Base-by-base conservation (phyloP, 305 asterid species). In the Ruellia speciosa region DNA sequence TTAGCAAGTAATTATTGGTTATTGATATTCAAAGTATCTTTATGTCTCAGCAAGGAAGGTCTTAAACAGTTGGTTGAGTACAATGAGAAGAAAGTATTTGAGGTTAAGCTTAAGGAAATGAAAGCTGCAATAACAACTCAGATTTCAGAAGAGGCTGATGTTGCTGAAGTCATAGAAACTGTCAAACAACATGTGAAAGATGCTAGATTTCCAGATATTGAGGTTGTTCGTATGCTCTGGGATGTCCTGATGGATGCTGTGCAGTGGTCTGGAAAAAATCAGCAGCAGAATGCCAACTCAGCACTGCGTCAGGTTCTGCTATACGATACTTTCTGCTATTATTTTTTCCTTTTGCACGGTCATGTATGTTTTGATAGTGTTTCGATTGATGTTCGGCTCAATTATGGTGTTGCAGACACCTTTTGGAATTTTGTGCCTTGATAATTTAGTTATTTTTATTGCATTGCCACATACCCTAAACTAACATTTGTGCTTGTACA, bases 181-280 rank as follows among this genome's bases (percentile, higher is more conserved):
- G 98, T 86, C 31, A 88, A 88, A 56, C 98, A 88, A 60, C 93
- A 88, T 72, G 93, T 88, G 64, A 92, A 84, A 81, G 96, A 86
- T 67, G 95, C 98, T 56, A 84, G 81, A 63, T 72, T 92, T 50
- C 98, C 98, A 8, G 98, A 92, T 65, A 72, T 77, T 65, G 98
- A 88, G 67, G 90, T 86, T 60, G 90, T 92, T 19, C 78, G 93
- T 16, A 88, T 92, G 66, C 76, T 92, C 43, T 92, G 98, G 98
- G 98, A 92, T 77, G 88, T 88, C 34, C 70, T 92, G 82, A 92
- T 92, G 98, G 98, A 92, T 75, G 95, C 98, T 40, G 95, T 92
- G 56, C 96, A 88, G 58, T 88, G 98, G 98, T 92, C 98, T 57
- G 96, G 93, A 39, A 92, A 92, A 77, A 92, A 92, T 69, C 98